Evolutionary conservation across 768 basidiomycete genomes (phyloP).

Genomic region (Lactarius quietus): DNA sequence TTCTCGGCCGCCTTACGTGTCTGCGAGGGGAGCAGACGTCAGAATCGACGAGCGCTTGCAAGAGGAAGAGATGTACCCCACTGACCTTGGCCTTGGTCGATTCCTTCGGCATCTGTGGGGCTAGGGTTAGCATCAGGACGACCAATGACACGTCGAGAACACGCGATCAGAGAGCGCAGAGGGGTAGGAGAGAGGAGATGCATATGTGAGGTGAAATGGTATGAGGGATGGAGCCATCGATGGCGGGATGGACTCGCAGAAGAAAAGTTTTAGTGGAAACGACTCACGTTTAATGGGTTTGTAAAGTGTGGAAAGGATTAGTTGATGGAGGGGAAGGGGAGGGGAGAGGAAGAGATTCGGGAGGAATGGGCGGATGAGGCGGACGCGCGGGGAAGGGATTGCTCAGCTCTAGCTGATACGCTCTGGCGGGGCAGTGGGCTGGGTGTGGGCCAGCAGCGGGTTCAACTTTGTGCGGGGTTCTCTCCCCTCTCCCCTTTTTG

Average conservation of each 20-base stretch:
- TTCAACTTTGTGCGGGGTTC: slow-evolving; percentile 17
- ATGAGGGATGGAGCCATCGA: slow-evolving; percentile 13
- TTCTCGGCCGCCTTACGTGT: slow-evolving; percentile 71
- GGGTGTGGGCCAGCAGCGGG: slow-evolving; percentile 19
- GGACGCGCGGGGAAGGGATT: slow-evolving; percentile 18
- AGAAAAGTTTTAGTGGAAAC: neutral
- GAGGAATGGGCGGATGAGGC: slow-evolving; percentile 18
- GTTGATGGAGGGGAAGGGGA: slow-evolving; percentile 9
- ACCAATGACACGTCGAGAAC: slow-evolving; percentile 40
- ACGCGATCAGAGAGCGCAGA: slow-evolving; percentile 28
- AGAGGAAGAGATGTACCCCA: slow-evolving; percentile 27
- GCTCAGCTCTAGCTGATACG: neutral
- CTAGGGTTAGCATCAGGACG: slow-evolving; percentile 35
- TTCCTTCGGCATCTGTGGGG: slow-evolving; percentile 74
- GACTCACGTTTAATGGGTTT: slow-evolving; percentile 16
- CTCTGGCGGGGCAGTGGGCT: slow-evolving; percentile 9
- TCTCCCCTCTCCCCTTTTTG: slow-evolving; percentile 6
- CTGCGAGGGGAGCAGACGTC: slow-evolving; percentile 35
- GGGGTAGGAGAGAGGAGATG: slow-evolving; percentile 1
- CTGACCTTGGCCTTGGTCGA: slow-evolving; percentile 65
- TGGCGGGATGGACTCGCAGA: slow-evolving; percentile 3
- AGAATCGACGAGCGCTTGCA: slow-evolving; percentile 22
- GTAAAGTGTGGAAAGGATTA: neutral
- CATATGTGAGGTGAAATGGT: slow-evolving; percentile 4
- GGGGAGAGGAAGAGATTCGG: neutral